Evolutionary conservation across 257 asterid genomes (phyloP).

Genomic region (Nicotiana tomentosiformis): DNA sequence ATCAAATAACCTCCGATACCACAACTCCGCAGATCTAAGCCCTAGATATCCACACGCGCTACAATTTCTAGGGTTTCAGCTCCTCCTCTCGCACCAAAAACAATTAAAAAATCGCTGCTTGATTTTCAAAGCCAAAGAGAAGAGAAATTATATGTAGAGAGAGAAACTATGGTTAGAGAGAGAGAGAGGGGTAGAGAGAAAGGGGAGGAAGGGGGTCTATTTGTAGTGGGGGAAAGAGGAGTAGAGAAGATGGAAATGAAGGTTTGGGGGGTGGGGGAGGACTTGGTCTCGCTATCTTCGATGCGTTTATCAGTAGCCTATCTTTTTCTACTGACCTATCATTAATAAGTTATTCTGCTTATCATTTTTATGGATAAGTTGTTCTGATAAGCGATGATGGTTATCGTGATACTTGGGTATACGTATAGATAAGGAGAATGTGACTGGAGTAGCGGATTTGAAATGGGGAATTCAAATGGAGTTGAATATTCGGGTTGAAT

Average conservation of each 20-base stretch:
- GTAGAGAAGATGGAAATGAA: constrained; percentile 7
- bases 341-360: rapidly evolving
- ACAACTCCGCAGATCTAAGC: constrained; percentile 60
- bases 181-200: constrained; percentile 15
- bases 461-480: constrained; percentile 52
- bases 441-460: constrained; percentile 67
- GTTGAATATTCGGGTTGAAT: constrained; percentile 77
- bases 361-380: not conserved
- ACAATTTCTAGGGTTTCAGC: constrained; percentile 57
- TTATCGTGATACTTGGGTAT: constrained; percentile 17
- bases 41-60: constrained; percentile 31
- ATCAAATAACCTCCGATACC: constrained; percentile 28
- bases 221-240: not conserved
- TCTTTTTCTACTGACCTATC: constrained; percentile 64
- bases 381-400: rapidly evolving
- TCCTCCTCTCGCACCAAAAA: not conserved
- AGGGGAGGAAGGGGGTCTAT: not conserved
- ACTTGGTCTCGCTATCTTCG: constrained; percentile 97
- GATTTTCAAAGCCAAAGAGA: constrained; percentile 23
- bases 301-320: constrained; percentile 85
- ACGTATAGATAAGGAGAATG: constrained; percentile 53
- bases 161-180: constrained; percentile 21
- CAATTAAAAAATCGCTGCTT: not conserved
- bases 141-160: constrained; percentile 16
- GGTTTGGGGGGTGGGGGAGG: constrained; percentile 49